Conservation (phyloP, 805 yeast genomes). For the Candida manassasensis region DNA sequence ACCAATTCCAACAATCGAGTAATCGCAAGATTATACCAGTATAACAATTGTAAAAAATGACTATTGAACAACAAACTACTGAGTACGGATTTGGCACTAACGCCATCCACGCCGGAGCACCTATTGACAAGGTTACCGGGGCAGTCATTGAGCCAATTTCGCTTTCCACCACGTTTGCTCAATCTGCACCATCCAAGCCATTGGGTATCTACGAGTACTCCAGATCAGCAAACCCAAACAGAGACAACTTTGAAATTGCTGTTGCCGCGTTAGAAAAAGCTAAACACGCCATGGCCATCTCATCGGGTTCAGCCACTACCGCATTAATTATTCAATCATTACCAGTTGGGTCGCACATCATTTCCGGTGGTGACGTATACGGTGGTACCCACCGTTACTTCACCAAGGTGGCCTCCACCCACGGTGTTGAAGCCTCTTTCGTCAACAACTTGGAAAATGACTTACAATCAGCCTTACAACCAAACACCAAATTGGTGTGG, state of each 20-base stretch:
- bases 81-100: conserved; percentile 62
- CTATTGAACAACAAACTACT: conserved; percentile 26
- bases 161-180: conserved; percentile 81
- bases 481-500: conserved; percentile 76
- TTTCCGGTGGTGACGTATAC: conserved; percentile 80
- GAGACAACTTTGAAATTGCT: conserved; percentile 74
- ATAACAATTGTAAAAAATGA: conserved; percentile 25
- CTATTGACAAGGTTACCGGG: conserved; percentile 68
- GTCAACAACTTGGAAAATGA: conserved; percentile 61
- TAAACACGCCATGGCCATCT: conserved; percentile 68
- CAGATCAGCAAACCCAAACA: conserved; percentile 81
- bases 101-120: conserved; percentile 82
- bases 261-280: conserved; percentile 78
- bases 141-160: conserved; percentile 85
- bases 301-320: conserved; percentile 85
- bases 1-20: too few species aligned
- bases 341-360: conserved; percentile 66
- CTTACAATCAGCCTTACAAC: conserved; percentile 48
- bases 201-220: conserved; percentile 79
- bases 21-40: too few species aligned
- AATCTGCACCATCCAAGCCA: conserved; percentile 70
- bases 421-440: conserved; percentile 67
- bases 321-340: conserved; percentile 71
- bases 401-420: conserved; percentile 77
- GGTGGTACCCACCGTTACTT: conserved; percentile 92